Percentiles rank a stretch among this genome's conserved stretches.
Conservation (phyloP, 495 filamentous ascomycete genomes). For the Lophiostoma macrostomum region DNA sequence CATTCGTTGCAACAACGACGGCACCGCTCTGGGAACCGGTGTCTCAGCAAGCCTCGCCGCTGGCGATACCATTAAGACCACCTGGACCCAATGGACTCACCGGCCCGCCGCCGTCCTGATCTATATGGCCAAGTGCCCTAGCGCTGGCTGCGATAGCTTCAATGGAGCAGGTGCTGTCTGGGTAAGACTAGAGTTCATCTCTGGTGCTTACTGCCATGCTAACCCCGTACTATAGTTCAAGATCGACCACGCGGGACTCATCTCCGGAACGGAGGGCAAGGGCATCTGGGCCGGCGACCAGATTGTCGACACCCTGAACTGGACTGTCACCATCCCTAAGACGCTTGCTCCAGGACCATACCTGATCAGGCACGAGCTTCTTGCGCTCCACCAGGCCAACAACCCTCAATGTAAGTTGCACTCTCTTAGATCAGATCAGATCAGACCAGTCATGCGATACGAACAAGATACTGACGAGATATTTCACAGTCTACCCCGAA, state of each 20-base stretch:
- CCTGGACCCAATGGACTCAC: conserved; percentile 34
- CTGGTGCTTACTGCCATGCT: background rate
- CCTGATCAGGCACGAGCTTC: conserved; percentile 33
- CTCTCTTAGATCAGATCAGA: too few species aligned
- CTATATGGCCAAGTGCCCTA: conserved; percentile 34
- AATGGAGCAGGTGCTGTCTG: conserved; percentile 27
- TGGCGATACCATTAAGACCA: conserved; percentile 20
- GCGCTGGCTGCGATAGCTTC: conserved; percentile 20
- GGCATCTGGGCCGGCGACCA: conserved; percentile 29
- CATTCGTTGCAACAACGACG: conserved; percentile 32
- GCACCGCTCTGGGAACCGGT: conserved; percentile 25
- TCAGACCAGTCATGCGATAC: too few species aligned
- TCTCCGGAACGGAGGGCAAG: conserved; percentile 24
- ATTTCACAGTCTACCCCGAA: conserved; percentile 47
- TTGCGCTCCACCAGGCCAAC: conserved; percentile 31
- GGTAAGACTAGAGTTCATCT: background rate
- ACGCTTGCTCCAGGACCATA: conserved; percentile 31
- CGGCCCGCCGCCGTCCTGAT: conserved; percentile 27
- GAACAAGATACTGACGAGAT: too few species aligned
- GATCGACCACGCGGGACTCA: conserved; percentile 28
- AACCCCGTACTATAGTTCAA: conserved; percentile 27
- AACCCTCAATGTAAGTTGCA: conserved; percentile 34
- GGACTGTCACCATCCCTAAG: conserved; percentile 24
- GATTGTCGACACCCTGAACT: conserved; percentile 26
- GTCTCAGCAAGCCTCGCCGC: conserved; percentile 18